Base-by-base conservation (phyloP, 1,139 yeast species). In the Blastobotrys elegans region DNA sequence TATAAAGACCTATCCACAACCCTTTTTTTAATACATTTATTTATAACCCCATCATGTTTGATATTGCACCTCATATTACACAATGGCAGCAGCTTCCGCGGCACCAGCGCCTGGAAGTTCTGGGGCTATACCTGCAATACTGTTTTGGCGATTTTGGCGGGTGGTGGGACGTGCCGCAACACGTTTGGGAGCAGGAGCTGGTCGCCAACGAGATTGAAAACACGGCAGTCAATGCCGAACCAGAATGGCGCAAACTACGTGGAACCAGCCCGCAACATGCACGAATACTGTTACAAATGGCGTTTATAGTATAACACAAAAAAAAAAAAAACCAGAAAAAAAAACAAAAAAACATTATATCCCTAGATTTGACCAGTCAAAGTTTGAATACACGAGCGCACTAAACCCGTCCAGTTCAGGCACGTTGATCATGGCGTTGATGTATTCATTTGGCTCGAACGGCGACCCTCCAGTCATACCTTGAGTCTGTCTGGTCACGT, bases 381-480 rank as follows among this genome's bases (percentile, higher is more conserved):
- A 87, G 62, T 88, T 88, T 30, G 96, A 84, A 65, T 90, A 90
- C 8, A 90, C 92, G 57, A 89, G 77, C 4, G 97, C 97, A 67
- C 95, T 82, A 58, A 90, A 77, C 52, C 89, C 96, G 56, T 87
- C 95, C 53, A 90, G 74, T 53, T 81, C 89, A 22, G 79, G 81
- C 30, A 79, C 70, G 47, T 65, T 65, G 47, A 71, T 71, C 71
- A 75, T 72, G 8, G 68, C 70, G 13, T 65, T 65, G 14, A 75
- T 64, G 45, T 76, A 76, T 47, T 74, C 77, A 54, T 76, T 76
- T 34, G 72, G 72, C 32, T 73, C 76, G 49, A 74, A 70, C 24
- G 75, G 74, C 6, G 68, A 62, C 26, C 71, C 73, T 45, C 71
- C 72, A 32, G 77, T 69, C 58, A 84, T 67, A 31, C 75, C 74